These are phyloP conservation scores for Buxus sempervirens DNA, from an alignment of 164 flowering plant species.

Conservation along the genomic window DNA sequence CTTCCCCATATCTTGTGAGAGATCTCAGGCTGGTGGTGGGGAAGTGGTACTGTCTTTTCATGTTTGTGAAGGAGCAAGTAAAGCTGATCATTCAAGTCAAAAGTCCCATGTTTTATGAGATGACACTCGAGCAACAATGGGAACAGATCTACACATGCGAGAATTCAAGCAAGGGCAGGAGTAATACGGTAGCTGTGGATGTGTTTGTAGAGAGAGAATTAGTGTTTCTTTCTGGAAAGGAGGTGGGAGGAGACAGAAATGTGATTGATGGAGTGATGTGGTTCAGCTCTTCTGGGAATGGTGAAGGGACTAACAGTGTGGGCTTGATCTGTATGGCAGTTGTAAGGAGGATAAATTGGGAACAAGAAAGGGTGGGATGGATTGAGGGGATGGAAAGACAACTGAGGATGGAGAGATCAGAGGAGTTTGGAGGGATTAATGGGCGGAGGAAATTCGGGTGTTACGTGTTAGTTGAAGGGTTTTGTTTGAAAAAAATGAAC, in stretches of 20 bases:
- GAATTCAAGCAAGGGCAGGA: constrained; percentile 17
- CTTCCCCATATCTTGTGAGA: constrained; percentile 12
- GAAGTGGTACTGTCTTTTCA: constrained; percentile 55
- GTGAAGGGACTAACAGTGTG: constrained; percentile 16
- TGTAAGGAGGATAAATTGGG: too few relatives aligned
- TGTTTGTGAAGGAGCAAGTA: constrained; percentile 39
- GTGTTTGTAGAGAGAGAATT: constrained; percentile 23
- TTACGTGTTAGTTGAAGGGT: too few relatives aligned
- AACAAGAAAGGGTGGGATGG: constrained; percentile 45
- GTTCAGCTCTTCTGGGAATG: too few relatives aligned
- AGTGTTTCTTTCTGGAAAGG: constrained; percentile 17
- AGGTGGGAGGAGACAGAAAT: too few relatives aligned
- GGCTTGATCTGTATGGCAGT: constrained; percentile 37
- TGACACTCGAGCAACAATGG: too few relatives aligned
- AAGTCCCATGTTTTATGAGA: too few relatives aligned
- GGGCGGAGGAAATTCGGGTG: too few relatives aligned
- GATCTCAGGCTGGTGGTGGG: constrained; percentile 35
- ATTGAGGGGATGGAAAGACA: constrained; percentile 20
- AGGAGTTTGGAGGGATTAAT: too few relatives aligned
- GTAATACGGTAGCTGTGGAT: constrained; percentile 28
- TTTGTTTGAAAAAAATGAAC: constrained; percentile 50
- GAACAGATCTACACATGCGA: constrained; percentile 33
- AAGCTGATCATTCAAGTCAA: constrained; percentile 32
- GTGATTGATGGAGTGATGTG: too few relatives aligned
- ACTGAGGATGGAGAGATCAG: constrained; percentile 33